Evolutionary conservation across 2,329 filamentous ascomycete genomes (phyloP).

Genomic region (Arthroderma sp.): DNA sequence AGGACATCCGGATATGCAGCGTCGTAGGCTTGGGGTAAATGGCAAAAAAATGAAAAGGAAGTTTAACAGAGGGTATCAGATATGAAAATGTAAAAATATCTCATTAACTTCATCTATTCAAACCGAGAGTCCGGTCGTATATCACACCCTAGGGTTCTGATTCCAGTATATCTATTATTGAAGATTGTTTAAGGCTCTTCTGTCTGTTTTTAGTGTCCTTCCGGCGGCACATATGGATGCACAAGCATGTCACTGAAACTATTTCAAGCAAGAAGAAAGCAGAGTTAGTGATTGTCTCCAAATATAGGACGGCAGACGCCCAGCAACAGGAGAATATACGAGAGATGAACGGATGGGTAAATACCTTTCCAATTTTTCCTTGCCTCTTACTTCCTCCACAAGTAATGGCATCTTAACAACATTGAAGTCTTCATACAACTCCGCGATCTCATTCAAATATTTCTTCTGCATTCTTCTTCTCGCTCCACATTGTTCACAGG

Average conservation of each 20-base stretch:
- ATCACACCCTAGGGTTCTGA: no score
- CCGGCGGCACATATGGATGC: constrained; percentile 34
- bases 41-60: no score
- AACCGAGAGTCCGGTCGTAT: no score
- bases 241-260: constrained; percentile 39
- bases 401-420: constrained; percentile 96
- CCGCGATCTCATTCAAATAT: constrained; percentile 96
- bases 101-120: no score
- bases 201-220: constrained; percentile 16
- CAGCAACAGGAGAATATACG: background rate
- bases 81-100: no score
- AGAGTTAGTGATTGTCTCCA: background rate
- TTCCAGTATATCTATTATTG: no score
- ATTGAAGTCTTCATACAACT: constrained; percentile 97
- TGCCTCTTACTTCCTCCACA: constrained; percentile 89
- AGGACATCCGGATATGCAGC: no score
- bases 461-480: constrained; percentile 98
- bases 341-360: constrained; percentile 13
- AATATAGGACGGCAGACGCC: background rate
- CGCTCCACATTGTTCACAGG: constrained; percentile 90
- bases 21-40: no score
- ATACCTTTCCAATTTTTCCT: constrained; percentile 78
- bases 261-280: background rate
- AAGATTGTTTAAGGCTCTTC: no score
- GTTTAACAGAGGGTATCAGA: no score